Evolutionary conservation across 1,139 yeast species (phyloP).

Genomic region (Suhomyces choctaworum): DNA sequence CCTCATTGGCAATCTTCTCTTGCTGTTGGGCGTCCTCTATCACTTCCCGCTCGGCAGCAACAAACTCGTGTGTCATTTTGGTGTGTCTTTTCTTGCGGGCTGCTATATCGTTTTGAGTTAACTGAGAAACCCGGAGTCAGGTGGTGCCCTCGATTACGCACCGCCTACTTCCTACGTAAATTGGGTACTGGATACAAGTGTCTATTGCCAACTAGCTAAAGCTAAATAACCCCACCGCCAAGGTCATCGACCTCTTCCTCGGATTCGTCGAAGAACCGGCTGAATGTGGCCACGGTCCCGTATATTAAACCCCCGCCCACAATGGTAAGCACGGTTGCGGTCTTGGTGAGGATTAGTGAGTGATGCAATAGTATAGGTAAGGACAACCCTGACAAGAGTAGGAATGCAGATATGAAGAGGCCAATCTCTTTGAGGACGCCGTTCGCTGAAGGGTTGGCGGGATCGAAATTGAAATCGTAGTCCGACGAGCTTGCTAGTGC

Average conservation of each 20-base stretch:
- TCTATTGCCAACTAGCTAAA: too few species aligned
- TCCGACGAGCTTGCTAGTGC: constrained; percentile 37
- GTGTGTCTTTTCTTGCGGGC: too few species aligned
- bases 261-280: constrained; percentile 64
- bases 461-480: constrained; percentile 49
- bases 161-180: too few species aligned
- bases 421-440: constrained; percentile 56
- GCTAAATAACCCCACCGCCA: constrained; percentile 35
- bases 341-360: constrained; percentile 54
- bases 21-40: constrained; percentile 47
- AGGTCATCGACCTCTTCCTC: constrained; percentile 44
- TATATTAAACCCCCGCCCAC: constrained; percentile 71
- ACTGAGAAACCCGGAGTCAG: too few species aligned
- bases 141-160: too few species aligned
- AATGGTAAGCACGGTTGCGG: constrained; percentile 64
- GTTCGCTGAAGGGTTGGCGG: constrained; percentile 32
- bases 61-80: constrained; percentile 21
- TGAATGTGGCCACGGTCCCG: constrained; percentile 71
- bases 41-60: constrained; percentile 31
- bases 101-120: too few species aligned
- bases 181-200: too few species aligned
- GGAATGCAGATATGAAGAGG: constrained; percentile 64
- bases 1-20: constrained; percentile 60
- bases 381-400: constrained; percentile 65
- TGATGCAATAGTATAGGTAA: constrained; percentile 69